phyloP scores from a whole-genome alignment of 1,284 basidiomycete genomes.

The Cryptococcus maquisensis region DNA sequence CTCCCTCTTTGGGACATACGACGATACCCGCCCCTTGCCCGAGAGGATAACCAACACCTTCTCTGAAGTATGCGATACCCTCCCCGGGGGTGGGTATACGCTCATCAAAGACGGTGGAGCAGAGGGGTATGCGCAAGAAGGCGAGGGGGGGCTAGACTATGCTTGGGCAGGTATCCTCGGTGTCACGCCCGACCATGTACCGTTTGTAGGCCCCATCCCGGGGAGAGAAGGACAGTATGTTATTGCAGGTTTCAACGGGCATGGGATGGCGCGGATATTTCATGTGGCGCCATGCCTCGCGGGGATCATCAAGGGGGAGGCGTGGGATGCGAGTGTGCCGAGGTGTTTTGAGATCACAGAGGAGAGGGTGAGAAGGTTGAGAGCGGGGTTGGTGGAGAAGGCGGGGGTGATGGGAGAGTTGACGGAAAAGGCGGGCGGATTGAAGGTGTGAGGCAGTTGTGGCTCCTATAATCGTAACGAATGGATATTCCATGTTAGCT shows the following conservation, averaged over 20 bases:
- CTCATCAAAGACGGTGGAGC: neutral
- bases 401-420: neutral
- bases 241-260: conserved; percentile 39
- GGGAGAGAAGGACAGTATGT: conserved; percentile 34
- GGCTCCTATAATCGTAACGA: too few relatives aligned
- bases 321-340: conserved; percentile 35
- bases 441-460: neutral
- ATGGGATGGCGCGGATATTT: conserved; percentile 46
- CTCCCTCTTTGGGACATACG: neutral
- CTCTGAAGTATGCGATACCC: conserved; percentile 1
- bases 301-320: conserved; percentile 22
- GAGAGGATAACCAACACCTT: conserved; percentile 13
- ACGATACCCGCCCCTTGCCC: conserved; percentile 22
- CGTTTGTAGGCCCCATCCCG: conserved; percentile 35
- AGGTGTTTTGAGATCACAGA: conserved; percentile 26
- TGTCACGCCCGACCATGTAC: conserved; percentile 37
- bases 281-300: conserved; percentile 39
- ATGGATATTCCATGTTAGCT: neutral
- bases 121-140: conserved; percentile 1
- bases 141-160: conserved; percentile 31
- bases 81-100: conserved; percentile 26
- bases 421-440: neutral
- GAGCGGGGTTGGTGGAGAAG: conserved; percentile 4
- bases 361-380: conserved; percentile 26
- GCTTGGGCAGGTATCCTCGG: conserved; percentile 41